Evolutionary conservation across 257 asterid species (phyloP).

Genomic region (Ligustrum vulgare): DNA sequence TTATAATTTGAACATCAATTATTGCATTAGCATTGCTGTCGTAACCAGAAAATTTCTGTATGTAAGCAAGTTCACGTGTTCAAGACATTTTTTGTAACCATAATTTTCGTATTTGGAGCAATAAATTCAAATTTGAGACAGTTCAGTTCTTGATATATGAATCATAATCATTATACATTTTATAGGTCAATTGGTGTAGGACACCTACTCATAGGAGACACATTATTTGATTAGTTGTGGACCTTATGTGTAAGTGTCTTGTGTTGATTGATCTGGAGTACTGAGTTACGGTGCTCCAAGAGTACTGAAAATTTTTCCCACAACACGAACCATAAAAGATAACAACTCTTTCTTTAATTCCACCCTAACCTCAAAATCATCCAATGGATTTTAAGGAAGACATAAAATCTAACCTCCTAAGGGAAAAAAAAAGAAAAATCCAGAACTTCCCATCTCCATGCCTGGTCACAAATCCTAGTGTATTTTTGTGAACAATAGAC

Average conservation of each 20-base stretch:
- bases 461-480: not conserved
- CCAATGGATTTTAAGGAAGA: too few relatives aligned
- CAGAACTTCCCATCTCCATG: not conserved
- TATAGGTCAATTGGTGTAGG: too few relatives aligned
- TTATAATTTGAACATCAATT: not conserved
- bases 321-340: not conserved
- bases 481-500: slow-evolving; percentile 6
- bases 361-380: too few relatives aligned
- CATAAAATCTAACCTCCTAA: too few relatives aligned
- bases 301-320: too few relatives aligned
- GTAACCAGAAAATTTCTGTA: not conserved
- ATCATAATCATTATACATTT: not conserved
- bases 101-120: slow-evolving; percentile 18
- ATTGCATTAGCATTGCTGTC: not conserved
- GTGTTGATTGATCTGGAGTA: too few relatives aligned
- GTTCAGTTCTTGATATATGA: slow-evolving; percentile 5
- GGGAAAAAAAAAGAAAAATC: too few relatives aligned
- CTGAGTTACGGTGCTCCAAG: too few relatives aligned
- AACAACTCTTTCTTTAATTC: too few relatives aligned
- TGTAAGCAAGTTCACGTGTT: slow-evolving; percentile 1
- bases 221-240: too few relatives aligned
- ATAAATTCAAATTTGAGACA: slow-evolving; percentile 12
- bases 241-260: too few relatives aligned
- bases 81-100: slow-evolving; percentile 22
- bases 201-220: too few relatives aligned